Evolutionary conservation across 768 basidiomycete species (phyloP), one percentile per base, ranked within the genome.

Genomic region (Leccinum imitatum): DNA sequence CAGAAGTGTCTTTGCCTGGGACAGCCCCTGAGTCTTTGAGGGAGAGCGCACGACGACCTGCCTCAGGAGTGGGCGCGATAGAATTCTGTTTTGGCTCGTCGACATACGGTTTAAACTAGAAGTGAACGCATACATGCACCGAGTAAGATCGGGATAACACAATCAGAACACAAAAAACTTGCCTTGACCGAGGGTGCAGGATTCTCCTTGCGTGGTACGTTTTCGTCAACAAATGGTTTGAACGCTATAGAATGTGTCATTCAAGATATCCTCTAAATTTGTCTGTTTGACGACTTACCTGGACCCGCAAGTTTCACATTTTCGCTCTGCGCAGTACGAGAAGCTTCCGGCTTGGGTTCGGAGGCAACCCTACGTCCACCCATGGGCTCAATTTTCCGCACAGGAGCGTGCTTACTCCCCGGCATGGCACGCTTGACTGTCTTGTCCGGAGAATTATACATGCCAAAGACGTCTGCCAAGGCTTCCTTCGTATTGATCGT

Each of bases 401-500:
- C 77, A 33, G 88, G 87, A 0, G 87, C 88, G 68, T 90, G 84
- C 68, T 90, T 90, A 65, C 85, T 89, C 23, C 89, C 88, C 5
- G 83, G 82, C 64, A 79, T 70, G 15, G 78, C 65, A 25, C 80
- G 73, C 54, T 82, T 84, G 50, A 80, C 79, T 0, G 87, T 87
- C 75, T 87, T 91, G 61, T 91, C 90, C 3, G 91, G 91, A 9
- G 90, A 92, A 71, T 97, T 96, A 71, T 95, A 98, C 89, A 98
- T 94, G 55, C 88, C 90, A 75, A 95, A 94, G 46, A 98, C 93
- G 69, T 98, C 94, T 13, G 86, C 90, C 35, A 97, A 80, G 4
- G 97, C 97, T 63, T 93, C 92, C 72, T 94, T 95, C 30, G 97
- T 99, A 71, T 97, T 97, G 66, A 98, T 93, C 1, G 97, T 99